Percentiles rank a stretch among this genome's conserved stretches.
These are phyloP conservation scores for Fusarium napiforme DNA, from an alignment of 2,329 filamentous ascomycete species.

Conservation along the genomic window DNA sequence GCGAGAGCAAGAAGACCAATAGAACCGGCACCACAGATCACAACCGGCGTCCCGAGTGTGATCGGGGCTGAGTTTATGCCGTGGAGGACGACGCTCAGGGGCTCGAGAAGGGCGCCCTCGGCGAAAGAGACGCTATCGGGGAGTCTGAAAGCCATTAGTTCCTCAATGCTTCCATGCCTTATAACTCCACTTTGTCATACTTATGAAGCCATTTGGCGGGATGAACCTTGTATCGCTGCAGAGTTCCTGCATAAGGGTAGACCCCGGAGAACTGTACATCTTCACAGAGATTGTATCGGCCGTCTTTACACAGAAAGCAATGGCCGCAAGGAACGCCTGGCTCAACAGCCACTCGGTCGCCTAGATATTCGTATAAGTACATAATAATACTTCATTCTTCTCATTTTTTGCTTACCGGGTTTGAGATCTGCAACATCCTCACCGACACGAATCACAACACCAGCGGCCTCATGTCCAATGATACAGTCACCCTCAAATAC, in stretches of 20 bases:
- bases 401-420: conserved; percentile 48
- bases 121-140: conserved; percentile 66
- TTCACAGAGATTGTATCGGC: conserved; percentile 72
- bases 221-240: conserved; percentile 71
- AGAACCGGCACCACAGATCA: conserved; percentile 72
- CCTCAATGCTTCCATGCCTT: neutral
- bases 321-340: conserved; percentile 71
- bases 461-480: conserved; percentile 73
- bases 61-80: conserved; percentile 66
- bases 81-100: conserved; percentile 70
- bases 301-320: conserved; percentile 69
- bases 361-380: conserved; percentile 43
- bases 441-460: conserved; percentile 67
- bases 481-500: conserved; percentile 72
- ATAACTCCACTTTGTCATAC: conserved; percentile 37
- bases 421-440: conserved; percentile 63
- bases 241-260: conserved; percentile 68
- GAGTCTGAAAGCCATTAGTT: conserved; percentile 49
- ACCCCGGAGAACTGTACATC: conserved; percentile 70
- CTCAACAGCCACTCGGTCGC: conserved; percentile 74
- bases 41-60: conserved; percentile 63
- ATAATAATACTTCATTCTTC: neutral
- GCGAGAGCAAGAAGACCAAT: conserved; percentile 70
- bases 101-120: conserved; percentile 72
- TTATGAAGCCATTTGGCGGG: conserved; percentile 69